Evolutionary conservation across 164 flowering plant genomes (phyloP), one percentile per base, ranked within the genome.

Genomic region (Platanus orientalis): DNA sequence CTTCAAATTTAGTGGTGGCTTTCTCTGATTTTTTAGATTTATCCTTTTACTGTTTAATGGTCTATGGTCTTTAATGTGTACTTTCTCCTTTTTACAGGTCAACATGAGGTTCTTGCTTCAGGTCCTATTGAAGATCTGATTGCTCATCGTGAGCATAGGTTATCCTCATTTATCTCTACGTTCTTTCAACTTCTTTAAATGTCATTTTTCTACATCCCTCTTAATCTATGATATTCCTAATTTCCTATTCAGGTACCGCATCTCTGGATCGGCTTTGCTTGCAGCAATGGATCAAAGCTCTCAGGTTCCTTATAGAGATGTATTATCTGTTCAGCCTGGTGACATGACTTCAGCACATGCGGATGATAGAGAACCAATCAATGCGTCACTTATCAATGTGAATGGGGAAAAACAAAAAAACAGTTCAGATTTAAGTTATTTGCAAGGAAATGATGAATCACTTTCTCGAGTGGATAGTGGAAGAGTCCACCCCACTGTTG

Each of bases 81-180:
- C 53, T 6, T 39, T 40, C 26, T 54, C 25, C 45, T 59, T 9
- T 72, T 34, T 75, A 34, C 76, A 95, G 99, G 92, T 77, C 92
- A 95, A 71, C 98, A 95, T 81, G 99, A 95, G 73, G 78, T 92
- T 78, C 92, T 95, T 80, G 97, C 99, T 64, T 95, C 99, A 50
- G 99, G 99, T 44, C 99, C 99, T 26, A 92, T 95, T 68, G 98
- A 95, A 77, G 99, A 95, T 75, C 78, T 92, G 73, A 95, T 95
- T 51, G 96, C 98, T 74, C 99, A 95, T 68, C 83, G 99, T 59
- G 99, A 95, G 74, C 99, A 95, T 78, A 85, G 99, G 99, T 90
- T 72, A 64, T 56, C 26, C 52, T 58, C 40, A 25, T 36, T 24
- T 68, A 27, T 47, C 32, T 25, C 40, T 39, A 25, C 52, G 17